Percentiles rank a stretch among this genome's conserved stretches.
Conservation (phyloP, 2,329 filamentous ascomycete species). For the Fusarium bulbicola region DNA sequence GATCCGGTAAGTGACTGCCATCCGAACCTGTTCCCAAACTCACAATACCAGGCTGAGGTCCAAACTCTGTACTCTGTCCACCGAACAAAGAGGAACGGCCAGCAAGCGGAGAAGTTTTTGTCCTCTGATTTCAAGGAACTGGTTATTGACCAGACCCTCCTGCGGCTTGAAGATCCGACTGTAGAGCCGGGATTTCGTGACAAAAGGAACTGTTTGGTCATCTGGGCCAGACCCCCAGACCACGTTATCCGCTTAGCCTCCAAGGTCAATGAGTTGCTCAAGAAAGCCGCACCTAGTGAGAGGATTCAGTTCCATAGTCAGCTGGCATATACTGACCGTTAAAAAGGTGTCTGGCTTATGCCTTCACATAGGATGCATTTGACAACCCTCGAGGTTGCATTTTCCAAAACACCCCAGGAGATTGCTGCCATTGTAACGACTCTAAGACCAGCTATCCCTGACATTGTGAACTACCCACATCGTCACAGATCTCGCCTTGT, state of each 20-base stretch:
- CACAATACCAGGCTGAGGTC: constrained; percentile 65
- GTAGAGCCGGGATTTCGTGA: constrained; percentile 77
- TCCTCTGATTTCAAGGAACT: constrained; percentile 73
- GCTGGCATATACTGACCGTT: not conserved
- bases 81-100: constrained; percentile 76
- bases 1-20: constrained; percentile 64
- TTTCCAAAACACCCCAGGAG: constrained; percentile 76
- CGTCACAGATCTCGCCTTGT: constrained; percentile 77
- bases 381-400: constrained; percentile 85
- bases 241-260: constrained; percentile 74
- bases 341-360: constrained; percentile 84
- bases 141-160: constrained; percentile 78
- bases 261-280: constrained; percentile 73
- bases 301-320: constrained; percentile 9
- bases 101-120: constrained; percentile 80
- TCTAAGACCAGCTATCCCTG: constrained; percentile 64
- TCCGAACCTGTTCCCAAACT: not conserved
- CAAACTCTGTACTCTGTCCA: constrained; percentile 79
- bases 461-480: constrained; percentile 73
- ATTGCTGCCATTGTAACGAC: constrained; percentile 69
- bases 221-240: constrained; percentile 86
- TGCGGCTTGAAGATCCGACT: constrained; percentile 71
- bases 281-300: constrained; percentile 74
- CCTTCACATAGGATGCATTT: constrained; percentile 81
- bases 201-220: constrained; percentile 81